phyloP scores from a whole-genome alignment of 1,284 basidiomycete species.

The Ganoderma leucocontextum region DNA sequence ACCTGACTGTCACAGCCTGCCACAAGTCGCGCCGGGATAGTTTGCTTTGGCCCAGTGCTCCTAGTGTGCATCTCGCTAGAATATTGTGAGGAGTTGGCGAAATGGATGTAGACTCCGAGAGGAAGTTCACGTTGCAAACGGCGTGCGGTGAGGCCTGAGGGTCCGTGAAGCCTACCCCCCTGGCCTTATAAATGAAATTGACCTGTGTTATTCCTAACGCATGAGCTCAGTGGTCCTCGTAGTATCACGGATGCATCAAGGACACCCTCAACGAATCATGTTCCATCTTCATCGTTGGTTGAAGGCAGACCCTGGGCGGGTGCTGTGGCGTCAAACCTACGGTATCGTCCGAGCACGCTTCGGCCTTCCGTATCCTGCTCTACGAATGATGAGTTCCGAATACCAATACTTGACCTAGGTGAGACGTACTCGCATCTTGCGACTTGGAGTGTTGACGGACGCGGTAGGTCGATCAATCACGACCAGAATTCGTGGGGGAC shows the following conservation, averaged over 20 bases:
- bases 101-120: not conserved
- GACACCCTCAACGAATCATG: not conserved
- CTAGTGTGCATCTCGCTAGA: not conserved
- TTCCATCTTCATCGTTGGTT: not conserved
- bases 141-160: not conserved
- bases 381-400: not conserved
- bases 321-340: not conserved
- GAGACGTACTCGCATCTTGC: not conserved
- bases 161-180: not conserved
- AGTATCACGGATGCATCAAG: not conserved
- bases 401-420: not conserved
- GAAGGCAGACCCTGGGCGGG: not conserved
- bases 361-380: not conserved
- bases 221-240: not conserved
- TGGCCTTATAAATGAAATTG: not conserved
- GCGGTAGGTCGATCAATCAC: not conserved
- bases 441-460: not conserved
- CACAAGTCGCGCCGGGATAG: not conserved
- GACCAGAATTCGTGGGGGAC: not conserved
- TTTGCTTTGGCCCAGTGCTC: not conserved
- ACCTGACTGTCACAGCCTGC: not conserved
- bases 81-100: not conserved
- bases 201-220: not conserved
- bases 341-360: not conserved
- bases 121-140: not conserved